Evolutionary conservation across 192 early-diverging fungal genomes (phyloP), one percentile per base, ranked within the genome.

Genomic region (Oehlia diaphana): DNA sequence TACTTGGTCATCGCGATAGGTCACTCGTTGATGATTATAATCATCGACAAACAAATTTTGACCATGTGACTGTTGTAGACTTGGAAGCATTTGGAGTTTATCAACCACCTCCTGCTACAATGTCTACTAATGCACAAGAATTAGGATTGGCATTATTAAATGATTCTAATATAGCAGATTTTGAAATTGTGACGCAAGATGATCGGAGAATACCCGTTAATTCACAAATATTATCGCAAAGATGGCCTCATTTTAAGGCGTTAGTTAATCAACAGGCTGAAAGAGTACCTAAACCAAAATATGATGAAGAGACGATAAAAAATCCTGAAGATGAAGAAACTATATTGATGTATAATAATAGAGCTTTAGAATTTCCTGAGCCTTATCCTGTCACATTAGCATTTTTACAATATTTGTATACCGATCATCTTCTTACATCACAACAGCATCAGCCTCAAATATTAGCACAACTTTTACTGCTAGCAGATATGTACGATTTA

Each of bases 11-110:
- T 79, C 88, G 85, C 61, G 84, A 87, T 14, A 87, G 94, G 28
- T 89, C 83, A 49, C 84, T 94, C 71, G 84, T 90, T 5, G 92
- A 94, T 65, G 94, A 95, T 81, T 95, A 95, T 76, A 89, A 93
- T 79, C 88, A 93, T 63, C 88, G 94, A 49, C 92, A 93, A 74
- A 88, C 92, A 67, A 95, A 95, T 81, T 95, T 94, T 84, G 87
- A 90, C 79, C 92, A 95, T 74, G 83, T 93, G 69, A 89, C 92
- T 28, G 86, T 92, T 10, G 87, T 95, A 5, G 90, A 93, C 72
- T 77, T 94, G 75, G 91, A 93, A 44, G 93, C 93, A 0, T 92
- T 95, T 81, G 94, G 94, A 8, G 86, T 88, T 74, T 91, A 87
- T 79, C 82, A 83, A 72, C 84, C 79, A 67, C 90, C 91, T n/a